phyloP scores from a whole-genome alignment of 768 basidiomycete genomes.

The Hirschioporus abietinus region DNA sequence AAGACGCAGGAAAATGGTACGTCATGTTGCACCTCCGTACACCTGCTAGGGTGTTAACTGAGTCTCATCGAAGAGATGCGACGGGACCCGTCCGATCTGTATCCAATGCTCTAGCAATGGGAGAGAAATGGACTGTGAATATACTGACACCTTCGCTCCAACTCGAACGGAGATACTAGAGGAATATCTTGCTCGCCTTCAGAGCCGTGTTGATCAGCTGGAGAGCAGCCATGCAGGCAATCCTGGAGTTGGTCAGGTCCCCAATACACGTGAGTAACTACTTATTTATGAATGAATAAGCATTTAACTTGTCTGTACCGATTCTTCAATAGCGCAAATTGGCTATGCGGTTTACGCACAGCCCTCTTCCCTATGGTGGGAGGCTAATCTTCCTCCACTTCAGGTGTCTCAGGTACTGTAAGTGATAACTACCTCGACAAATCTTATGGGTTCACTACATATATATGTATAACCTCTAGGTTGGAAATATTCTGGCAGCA shows the following conservation, averaged over 20 bases:
- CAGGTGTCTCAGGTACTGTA: no score
- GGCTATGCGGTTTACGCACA: no score
- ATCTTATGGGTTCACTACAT: background rate
- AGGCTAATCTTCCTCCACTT: no score
- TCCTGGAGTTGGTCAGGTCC: no score
- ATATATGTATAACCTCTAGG: background rate
- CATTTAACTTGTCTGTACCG: no score
- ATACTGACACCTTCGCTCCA: constrained; percentile 55
- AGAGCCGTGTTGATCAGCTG: constrained; percentile 39
- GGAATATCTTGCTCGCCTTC: constrained; percentile 50
- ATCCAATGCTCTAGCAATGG: constrained; percentile 56
- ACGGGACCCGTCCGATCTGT: constrained; percentile 59
- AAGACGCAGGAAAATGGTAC: constrained; percentile 47
- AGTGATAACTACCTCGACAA: no score
- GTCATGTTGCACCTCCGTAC: constrained; percentile 6
- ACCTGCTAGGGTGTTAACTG: background rate
- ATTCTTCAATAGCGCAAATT: no score
- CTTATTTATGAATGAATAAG: no score
- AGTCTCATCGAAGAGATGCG: constrained; percentile 47
- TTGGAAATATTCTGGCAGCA: constrained; percentile 2
- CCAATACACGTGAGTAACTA: no score
- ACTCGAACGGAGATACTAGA: constrained; percentile 57
- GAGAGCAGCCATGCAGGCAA: constrained; percentile 12
- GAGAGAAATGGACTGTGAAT: constrained; percentile 66
- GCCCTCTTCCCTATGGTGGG: no score